Base-by-base conservation (phyloP, 441 rosid genomes). In the Jatropha podagrica region DNA sequence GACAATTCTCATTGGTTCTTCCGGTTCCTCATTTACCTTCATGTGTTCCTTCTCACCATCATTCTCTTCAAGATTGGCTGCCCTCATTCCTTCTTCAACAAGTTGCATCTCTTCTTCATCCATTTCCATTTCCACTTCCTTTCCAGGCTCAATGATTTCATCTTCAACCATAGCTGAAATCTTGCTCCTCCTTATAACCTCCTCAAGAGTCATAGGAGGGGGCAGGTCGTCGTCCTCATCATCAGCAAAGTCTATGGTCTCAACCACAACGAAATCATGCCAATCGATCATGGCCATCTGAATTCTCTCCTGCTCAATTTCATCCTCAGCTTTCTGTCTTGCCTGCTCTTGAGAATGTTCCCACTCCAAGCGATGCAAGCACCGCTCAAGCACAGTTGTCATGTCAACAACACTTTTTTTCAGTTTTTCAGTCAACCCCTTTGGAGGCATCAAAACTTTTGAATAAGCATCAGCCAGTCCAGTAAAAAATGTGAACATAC, bases 271-370 rank as follows among this genome's bases (percentile, higher is more conserved):
- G 82, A 96, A 96, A 84, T 94, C 97, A 85, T 93, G 98, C 99
- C 99, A 96, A 82, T 94, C 99, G 69, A 96, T 96, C 98, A 91
- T 88, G 52, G 94, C 95, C 99, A 96, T 94, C 83, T 88, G 99
- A 72, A 90, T 77, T 77, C 97, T 86, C 89, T 96, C 99, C 82
- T 85, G 97, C 88, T 96, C 98, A 69, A 93, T 86, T 86, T 94
- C 99, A 74, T 96, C 97, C 82, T 94, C 99, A 48, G 94, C 97
- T 72, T 88, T 92, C 87, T 93, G 98, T 79, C 95, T 91, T 2
- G 93, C 92, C 86, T 94, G 96, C 90, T 92, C 97, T 77, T 94
- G 97, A 3, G 93, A 91, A 18, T 84, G 92, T 72, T 96, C 99
- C 99, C 99, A 96, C 71, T 96, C 99, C 77, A 96, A 76, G 23